Conservation (phyloP, 2,329 filamentous ascomycete species). For the Xylariales sp. region DNA sequence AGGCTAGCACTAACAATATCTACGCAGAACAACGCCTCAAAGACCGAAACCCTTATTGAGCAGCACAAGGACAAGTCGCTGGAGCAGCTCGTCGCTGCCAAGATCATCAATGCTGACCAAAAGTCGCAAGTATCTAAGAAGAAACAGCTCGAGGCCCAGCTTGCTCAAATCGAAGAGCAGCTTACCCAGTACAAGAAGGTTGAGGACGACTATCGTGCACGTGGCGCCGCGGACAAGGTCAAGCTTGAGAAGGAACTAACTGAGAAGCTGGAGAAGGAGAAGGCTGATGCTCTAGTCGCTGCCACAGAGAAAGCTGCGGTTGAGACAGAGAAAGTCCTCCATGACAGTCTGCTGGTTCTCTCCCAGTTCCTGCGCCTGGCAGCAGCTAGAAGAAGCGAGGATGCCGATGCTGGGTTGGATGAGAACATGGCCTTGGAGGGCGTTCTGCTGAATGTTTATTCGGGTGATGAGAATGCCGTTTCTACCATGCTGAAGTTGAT, state of each 20-base stretch:
- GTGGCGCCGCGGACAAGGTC: conserved; percentile 53
- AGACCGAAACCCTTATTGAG: conserved; percentile 65
- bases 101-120: conserved; percentile 78
- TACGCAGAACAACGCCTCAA: conserved; percentile 61
- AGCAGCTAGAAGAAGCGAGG: conserved; percentile 69
- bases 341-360: conserved; percentile 63
- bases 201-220: conserved; percentile 65
- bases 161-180: conserved; percentile 70
- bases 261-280: conserved; percentile 49
- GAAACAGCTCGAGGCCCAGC: conserved; percentile 63
- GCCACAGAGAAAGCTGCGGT: conserved; percentile 50
- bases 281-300: conserved; percentile 48
- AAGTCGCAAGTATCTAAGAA: conserved; percentile 75
- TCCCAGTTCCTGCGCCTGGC: conserved; percentile 79
- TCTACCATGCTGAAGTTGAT: conserved; percentile 73
- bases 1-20: neutral
- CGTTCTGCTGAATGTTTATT: conserved; percentile 72
- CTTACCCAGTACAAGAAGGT: conserved; percentile 70
- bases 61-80: conserved; percentile 68
- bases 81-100: conserved; percentile 65
- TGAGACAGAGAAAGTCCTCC: conserved; percentile 51
- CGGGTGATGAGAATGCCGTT: conserved; percentile 71
- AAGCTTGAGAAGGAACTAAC: conserved; percentile 53
- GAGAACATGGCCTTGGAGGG: conserved; percentile 81
- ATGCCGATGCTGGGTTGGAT: conserved; percentile 58